phyloP scores from a whole-genome alignment of 2,329 filamentous ascomycete species.

The Botrytis fragariae region DNA sequence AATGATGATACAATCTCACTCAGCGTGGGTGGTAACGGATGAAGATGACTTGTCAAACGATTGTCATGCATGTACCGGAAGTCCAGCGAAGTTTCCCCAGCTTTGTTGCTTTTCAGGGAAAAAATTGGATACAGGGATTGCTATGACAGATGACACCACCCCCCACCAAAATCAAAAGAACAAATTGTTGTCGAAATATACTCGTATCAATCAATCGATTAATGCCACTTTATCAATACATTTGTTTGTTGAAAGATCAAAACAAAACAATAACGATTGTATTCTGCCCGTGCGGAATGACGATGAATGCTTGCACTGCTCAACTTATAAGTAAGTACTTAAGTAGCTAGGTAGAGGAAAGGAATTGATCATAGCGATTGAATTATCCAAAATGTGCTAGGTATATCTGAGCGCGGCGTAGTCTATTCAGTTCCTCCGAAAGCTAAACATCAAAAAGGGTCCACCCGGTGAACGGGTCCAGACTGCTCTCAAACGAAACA shows the following conservation, averaged over 20 bases:
- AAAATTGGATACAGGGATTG: not conserved
- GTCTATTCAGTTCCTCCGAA: not conserved
- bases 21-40: not conserved
- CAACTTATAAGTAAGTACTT: not conserved
- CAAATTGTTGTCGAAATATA: not conserved
- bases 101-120: not conserved
- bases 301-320: not conserved
- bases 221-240: not conserved
- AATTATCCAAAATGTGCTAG: not conserved
- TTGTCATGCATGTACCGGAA: not conserved
- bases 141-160: conserved; percentile 8
- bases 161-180: not conserved
- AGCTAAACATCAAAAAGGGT: not conserved
- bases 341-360: not conserved
- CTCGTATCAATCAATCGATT: not conserved
- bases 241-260: not conserved
- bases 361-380: not conserved
- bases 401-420: not conserved
- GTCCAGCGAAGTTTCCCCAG: not conserved
- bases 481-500: not conserved
- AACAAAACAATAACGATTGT: not conserved
- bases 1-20: conserved; percentile 8
- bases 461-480: not conserved
- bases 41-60: not conserved
- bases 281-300: not conserved